phyloP scores from a whole-genome alignment of 768 basidiomycete genomes.

The Saitozyma sp. region DNA sequence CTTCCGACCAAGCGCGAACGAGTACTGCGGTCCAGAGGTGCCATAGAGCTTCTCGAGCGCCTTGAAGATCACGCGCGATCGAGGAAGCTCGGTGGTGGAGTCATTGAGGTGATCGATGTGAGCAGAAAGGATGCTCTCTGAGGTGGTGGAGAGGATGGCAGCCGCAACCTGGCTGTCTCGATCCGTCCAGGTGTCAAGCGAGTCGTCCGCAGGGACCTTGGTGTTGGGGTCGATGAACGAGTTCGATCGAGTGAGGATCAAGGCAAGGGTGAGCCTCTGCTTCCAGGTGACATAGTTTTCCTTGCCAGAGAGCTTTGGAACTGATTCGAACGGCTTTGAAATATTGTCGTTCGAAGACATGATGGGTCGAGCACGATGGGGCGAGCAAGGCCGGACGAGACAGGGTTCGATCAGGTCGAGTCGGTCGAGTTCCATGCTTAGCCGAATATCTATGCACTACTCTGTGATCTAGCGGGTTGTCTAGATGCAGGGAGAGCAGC shows the following conservation, averaged over 20 bases:
- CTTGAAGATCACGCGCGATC: slow-evolving; percentile 2
- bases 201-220: no score
- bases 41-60: slow-evolving; percentile 7
- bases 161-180: slow-evolving; percentile 6
- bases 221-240: not conserved
- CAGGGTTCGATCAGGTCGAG: no score
- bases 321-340: slow-evolving; percentile 4
- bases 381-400: slow-evolving; percentile 3
- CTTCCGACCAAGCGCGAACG: slow-evolving; percentile 7
- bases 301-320: slow-evolving; percentile 7
- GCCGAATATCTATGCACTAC: slow-evolving; percentile 1
- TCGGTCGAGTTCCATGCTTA: not conserved
- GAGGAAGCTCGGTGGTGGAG: not conserved
- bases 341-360: slow-evolving; percentile 1
- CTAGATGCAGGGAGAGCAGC: slow-evolving; percentile 8
- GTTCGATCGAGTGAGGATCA: slow-evolving; percentile 5
- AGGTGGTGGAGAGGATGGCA: slow-evolving; percentile 2
- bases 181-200: not conserved
- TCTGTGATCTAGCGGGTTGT: slow-evolving; percentile 2
- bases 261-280: slow-evolving; percentile 9
- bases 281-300: slow-evolving; percentile 6
- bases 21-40: slow-evolving; percentile 8
- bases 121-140: slow-evolving; percentile 1
- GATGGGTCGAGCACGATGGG: no score
- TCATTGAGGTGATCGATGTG: slow-evolving; percentile 7